A percentile compares a stretch with the other conserved stretches of the same genome.
phyloP scores from a whole-genome alignment of 306 rosid species.

The Astragalus glycyphyllos region DNA sequence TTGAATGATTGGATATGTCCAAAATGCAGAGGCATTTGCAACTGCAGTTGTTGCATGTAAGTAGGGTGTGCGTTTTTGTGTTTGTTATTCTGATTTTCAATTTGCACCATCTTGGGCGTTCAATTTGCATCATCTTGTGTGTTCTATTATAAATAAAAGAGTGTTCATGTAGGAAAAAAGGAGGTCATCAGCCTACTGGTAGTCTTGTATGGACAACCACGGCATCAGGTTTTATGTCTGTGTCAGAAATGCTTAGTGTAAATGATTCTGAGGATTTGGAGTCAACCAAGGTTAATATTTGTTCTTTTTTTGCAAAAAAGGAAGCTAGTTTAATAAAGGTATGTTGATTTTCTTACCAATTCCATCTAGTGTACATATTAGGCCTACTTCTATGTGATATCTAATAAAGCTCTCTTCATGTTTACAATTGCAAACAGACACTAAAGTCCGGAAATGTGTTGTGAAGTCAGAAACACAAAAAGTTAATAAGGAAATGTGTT shows the following conservation, averaged over 20 bases:
- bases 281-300: not conserved
- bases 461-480: no score
- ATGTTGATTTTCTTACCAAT: not conserved
- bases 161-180: conserved; percentile 59
- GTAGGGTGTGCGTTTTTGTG: conserved; percentile 5
- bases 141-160: conserved; percentile 26
- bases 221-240: conserved; percentile 63
- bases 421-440: not conserved
- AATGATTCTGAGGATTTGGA: conserved; percentile 15
- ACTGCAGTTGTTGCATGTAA: conserved; percentile 77
- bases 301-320: conserved; percentile 39
- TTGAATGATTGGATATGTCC: no score
- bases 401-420: not conserved
- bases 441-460: no score
- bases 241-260: conserved; percentile 59
- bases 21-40: conserved; percentile 71
- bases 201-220: conserved; percentile 51
- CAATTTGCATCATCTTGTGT: no score
- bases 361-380: not conserved
- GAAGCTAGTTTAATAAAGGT: conserved; percentile 46
- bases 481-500: no score
- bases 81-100: not conserved
- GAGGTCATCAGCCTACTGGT: conserved; percentile 79
- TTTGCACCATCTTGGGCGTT: no score
- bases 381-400: conserved; percentile 2